A percentile compares a stretch with the other conserved stretches of the same genome.
Conservation (phyloP, 805 yeast genomes). For the Saturnispora gosingensis region DNA sequence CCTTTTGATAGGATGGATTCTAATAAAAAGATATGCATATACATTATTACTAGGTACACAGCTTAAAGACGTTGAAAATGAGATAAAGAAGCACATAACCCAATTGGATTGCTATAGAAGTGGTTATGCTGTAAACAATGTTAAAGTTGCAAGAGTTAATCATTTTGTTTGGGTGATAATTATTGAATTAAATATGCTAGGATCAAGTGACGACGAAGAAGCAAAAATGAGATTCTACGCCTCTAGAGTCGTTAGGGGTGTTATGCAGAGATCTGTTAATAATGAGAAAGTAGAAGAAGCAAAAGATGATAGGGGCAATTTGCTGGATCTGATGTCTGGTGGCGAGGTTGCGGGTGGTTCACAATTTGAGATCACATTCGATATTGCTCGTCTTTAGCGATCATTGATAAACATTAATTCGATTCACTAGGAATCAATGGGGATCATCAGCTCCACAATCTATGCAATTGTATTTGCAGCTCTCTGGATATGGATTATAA, state of each 20-base stretch:
- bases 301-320: background rate
- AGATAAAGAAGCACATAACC: constrained; percentile 38
- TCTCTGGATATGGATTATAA: background rate
- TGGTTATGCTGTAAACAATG: constrained; percentile 37
- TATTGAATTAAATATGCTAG: constrained; percentile 46
- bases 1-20: constrained; percentile 22
- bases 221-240: constrained; percentile 43
- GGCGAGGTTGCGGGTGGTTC: constrained; percentile 19
- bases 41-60: constrained; percentile 49
- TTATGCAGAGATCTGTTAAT: constrained; percentile 20
- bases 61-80: constrained; percentile 27
- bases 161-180: constrained; percentile 51
- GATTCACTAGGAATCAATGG: background rate
- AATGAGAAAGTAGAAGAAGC: constrained; percentile 6
- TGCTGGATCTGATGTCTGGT: constrained; percentile 20
- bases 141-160: constrained; percentile 54
- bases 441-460: background rate
- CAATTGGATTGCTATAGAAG: constrained; percentile 43
- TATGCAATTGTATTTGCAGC: background rate
- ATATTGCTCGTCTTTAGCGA: constrained; percentile 23
- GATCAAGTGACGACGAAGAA: constrained; percentile 70
- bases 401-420: background rate
- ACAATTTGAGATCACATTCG: constrained; percentile 36
- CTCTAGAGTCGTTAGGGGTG: constrained; percentile 32
- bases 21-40: constrained; percentile 43